Base-by-base conservation (phyloP, 2,329 filamentous ascomycete species). In the Colletotrichum cuscutae region DNA sequence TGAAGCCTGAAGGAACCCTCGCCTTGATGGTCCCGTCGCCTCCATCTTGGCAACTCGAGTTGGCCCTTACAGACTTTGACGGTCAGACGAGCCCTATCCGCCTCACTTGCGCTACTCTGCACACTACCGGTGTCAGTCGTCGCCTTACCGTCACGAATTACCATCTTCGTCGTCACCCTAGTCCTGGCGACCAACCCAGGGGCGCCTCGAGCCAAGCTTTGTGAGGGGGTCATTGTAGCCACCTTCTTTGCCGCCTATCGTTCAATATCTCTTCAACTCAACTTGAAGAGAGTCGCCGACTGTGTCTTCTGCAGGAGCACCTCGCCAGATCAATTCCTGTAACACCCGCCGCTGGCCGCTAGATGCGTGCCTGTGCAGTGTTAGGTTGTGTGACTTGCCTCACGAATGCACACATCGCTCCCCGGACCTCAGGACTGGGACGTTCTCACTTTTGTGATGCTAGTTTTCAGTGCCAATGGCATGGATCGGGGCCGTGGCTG, bases 311-410 rank as follows among this genome's bases (percentile, higher is more conserved):
- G 24, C 46, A 42, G 15, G 7, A 15, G 15, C 42, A 49, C 1
- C 19, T 62, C 26, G 42, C 24, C 58, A 53, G 37, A 37, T 69
- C 58, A 53, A 37, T 26, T 60, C 42, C 30, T 63, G 69, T 69
- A 30, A 60, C 65, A 69, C 65, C 65, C 65, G 35, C 37, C 53
- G 32, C 35, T 32, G 26, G 42, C 65, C 65, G 59, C 65, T 42
- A 58, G 30, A 53, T 59, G 64, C 49, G 49, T 28, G 30, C 30
- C 30, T 32, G 24, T 66, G 35, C 19, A 49, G 42, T 49, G 19
- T 49, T 35, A 35, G 32, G 32, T 35, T 42, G 37, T 15, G 37
- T 42, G 19, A 13, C 13, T 42, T 42, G 13, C 37, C 37, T 42
- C 37, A 42, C 37, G 13, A 19, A 9, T 49, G 19, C 42, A n/a